Conservation (phyloP, 2,329 filamentous ascomycete species). For the Hymenoscyphus scutula region DNA sequence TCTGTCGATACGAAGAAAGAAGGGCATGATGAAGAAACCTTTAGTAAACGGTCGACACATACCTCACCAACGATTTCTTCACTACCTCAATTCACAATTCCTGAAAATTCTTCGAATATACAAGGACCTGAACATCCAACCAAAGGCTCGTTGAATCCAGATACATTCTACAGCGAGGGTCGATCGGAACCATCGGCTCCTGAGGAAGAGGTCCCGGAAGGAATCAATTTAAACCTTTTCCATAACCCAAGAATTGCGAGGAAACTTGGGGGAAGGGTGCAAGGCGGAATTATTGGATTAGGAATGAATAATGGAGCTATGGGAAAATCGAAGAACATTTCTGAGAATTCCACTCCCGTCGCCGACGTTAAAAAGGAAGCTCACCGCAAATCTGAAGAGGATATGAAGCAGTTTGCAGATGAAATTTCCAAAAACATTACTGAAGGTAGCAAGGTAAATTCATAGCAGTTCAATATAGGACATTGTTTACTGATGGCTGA, state of each 20-base stretch:
- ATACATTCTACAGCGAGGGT: slow-evolving; percentile 40
- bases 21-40: slow-evolving; percentile 50
- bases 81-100: slow-evolving; percentile 54
- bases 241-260: slow-evolving; percentile 57
- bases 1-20: slow-evolving; percentile 23
- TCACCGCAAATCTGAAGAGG: slow-evolving; percentile 33
- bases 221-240: slow-evolving; percentile 60
- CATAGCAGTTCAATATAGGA: slow-evolving; percentile 12
- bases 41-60: slow-evolving; percentile 49
- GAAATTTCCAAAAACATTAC: slow-evolving; percentile 43
- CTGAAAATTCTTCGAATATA: slow-evolving; percentile 45
- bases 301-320: slow-evolving; percentile 33
- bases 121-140: slow-evolving; percentile 28
- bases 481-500: slow-evolving; percentile 46
- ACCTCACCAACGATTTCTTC: slow-evolving; percentile 49
- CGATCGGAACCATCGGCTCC: slow-evolving; percentile 8
- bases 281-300: slow-evolving; percentile 24
- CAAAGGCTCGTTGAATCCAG: slow-evolving; percentile 28
- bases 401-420: slow-evolving; percentile 46
- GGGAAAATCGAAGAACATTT: neutral
- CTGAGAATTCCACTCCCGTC: neutral
- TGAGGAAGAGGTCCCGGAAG: slow-evolving; percentile 50
- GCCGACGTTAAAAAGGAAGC: slow-evolving; percentile 10
- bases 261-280: slow-evolving; percentile 49
- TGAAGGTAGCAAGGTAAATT: slow-evolving; percentile 26